phyloP scores from a whole-genome alignment of 2,329 filamentous ascomycete species.

The Cercospora sesami region DNA sequence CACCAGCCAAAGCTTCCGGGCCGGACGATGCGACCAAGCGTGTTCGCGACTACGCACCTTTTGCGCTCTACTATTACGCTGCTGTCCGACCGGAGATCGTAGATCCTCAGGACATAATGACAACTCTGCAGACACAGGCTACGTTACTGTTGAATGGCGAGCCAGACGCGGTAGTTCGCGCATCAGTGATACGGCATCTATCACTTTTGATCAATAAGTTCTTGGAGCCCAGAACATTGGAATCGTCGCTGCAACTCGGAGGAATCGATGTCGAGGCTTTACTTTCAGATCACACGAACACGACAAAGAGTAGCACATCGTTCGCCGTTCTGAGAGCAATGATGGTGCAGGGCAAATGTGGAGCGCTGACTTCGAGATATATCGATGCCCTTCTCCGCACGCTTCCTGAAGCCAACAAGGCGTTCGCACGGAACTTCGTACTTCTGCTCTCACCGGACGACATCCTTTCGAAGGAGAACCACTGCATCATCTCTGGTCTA shows the following conservation, averaged over 20 bases:
- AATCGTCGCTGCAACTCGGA: conserved; percentile 36
- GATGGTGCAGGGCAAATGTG: conserved; percentile 55
- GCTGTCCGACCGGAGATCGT: conserved; percentile 35
- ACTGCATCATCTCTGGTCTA: conserved; percentile 61
- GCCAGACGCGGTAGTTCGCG: conserved; percentile 27
- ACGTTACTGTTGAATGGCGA: conserved; percentile 22
- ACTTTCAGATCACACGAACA: conserved; percentile 38
- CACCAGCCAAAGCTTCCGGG: conserved; percentile 27
- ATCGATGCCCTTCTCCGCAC: conserved; percentile 51
- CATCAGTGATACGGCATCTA: conserved; percentile 46
- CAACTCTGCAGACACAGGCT: conserved; percentile 30
- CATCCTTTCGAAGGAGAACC: conserved; percentile 60
- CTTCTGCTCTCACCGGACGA: conserved; percentile 62
- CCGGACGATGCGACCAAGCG: background rate
- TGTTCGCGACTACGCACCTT: conserved; percentile 24
- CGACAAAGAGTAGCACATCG: conserved; percentile 53
- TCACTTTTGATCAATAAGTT: conserved; percentile 53
- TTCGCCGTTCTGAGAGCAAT: conserved; percentile 65
- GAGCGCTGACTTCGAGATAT: conserved; percentile 46
- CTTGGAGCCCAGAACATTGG: conserved; percentile 44
- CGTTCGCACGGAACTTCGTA: conserved; percentile 58
- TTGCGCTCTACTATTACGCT: conserved; percentile 38
- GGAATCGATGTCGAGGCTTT: conserved; percentile 42
- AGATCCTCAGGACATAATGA: conserved; percentile 32
- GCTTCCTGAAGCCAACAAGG: conserved; percentile 49